These are phyloP conservation scores for Phytophthora podocarpi DNA, from an alignment of 352 stramenopile species.

Conservation along the genomic window DNA sequence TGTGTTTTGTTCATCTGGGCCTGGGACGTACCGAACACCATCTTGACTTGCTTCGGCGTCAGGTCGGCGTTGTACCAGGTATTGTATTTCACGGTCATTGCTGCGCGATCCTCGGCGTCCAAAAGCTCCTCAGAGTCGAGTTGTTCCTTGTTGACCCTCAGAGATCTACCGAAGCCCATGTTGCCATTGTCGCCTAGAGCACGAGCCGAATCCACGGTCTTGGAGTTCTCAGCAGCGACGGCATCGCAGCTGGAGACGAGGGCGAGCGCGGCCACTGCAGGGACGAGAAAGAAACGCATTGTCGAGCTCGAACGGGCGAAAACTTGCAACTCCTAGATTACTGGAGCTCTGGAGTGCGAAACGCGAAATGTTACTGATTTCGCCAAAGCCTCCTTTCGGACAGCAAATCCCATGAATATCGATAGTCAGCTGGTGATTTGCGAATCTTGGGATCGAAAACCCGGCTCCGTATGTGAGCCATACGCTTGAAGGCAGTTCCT, in stretches of 20 bases:
- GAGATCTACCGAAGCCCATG: not conserved
- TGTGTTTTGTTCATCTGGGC: not conserved
- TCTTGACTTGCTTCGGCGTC: constrained; percentile 2
- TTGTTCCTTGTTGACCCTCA: constrained; percentile 1
- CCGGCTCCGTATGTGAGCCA: not conserved
- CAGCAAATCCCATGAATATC: constrained; percentile 10
- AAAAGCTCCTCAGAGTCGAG: constrained; percentile 4
- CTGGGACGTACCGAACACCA: not conserved
- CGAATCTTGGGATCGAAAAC: constrained; percentile 18
- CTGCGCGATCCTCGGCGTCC: not conserved
- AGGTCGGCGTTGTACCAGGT: constrained; percentile 10
- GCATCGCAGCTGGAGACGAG: constrained; percentile 7
- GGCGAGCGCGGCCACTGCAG: constrained; percentile 1
- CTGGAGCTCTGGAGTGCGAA: no score
- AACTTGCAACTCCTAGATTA: no score
- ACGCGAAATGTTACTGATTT: constrained; percentile 5
- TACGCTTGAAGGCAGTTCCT: no score
- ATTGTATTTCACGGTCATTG: not conserved
- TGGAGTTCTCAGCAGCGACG: not conserved
- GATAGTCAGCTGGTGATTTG: constrained; percentile 20
- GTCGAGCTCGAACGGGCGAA: not conserved
- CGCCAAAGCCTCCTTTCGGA: not conserved
- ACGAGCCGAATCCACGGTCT: not conserved
- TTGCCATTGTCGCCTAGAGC: not conserved
- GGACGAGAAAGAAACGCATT: constrained; percentile 16